Conservation (phyloP, 148 eudicot species). For the Talinum fruticosum region DNA sequence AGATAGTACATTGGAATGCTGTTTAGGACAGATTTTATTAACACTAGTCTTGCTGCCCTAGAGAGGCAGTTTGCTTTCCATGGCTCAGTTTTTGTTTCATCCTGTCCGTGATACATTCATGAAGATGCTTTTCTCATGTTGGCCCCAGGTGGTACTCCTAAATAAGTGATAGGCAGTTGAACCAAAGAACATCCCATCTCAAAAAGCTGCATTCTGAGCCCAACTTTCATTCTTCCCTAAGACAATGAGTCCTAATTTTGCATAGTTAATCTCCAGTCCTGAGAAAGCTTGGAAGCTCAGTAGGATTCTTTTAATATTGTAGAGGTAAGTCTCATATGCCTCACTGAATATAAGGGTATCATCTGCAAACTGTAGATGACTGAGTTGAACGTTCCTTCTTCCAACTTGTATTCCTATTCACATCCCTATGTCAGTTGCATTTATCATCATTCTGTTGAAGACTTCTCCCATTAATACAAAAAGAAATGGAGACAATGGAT, state of each 20-base stretch:
- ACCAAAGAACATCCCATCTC: neutral
- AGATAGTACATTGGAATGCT: neutral
- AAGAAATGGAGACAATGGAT: neutral
- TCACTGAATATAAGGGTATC: constrained; percentile 3
- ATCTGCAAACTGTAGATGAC: neutral
- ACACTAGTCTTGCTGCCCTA: neutral
- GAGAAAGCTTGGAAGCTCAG: neutral
- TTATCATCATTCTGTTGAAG: neutral
- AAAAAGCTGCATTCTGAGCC: neutral
- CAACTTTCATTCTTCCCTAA: neutral
- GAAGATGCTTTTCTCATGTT: neutral
- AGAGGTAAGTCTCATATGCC: neutral
- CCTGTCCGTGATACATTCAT: neutral
- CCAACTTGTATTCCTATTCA: neutral
- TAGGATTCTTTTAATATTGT: too few relatives aligned
- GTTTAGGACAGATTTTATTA: neutral
- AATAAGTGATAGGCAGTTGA: neutral
- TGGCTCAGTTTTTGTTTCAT: neutral
- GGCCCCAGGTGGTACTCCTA: neutral
- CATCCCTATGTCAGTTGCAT: neutral
- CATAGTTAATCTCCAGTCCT: neutral
- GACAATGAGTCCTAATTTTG: neutral
- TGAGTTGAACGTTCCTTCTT: neutral
- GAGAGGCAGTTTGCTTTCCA: neutral
- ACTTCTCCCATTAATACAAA: neutral